Evolutionary conservation across 108 stramenopile species (phyloP), one percentile per base, ranked within the genome.

Genomic region (Skeletonema marinoi): DNA sequence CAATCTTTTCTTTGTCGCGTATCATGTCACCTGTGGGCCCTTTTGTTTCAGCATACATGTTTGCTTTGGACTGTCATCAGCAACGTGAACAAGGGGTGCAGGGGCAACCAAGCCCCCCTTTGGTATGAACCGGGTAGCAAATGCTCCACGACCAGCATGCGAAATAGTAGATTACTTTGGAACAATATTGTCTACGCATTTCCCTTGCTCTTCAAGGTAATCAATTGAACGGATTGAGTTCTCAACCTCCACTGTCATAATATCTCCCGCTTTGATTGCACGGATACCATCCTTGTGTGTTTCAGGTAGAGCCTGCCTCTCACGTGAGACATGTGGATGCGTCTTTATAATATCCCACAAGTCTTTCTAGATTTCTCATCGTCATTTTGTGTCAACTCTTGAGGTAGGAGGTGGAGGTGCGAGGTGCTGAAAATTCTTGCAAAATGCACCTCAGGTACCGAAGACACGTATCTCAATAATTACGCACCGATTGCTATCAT

Each of bases 121-220:
- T 13, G 79, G 68, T 48, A 92, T 87, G 38, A 84, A 83, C 31
- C 90, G 74, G 16, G 77, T 88, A 9, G 91, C 91, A 87, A 94
- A 91, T 14, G 91, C 93, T 5, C 93, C 93, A 30, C 87, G 74
- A 10, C 93, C 46, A 10, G 48, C 48, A 50, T 50, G 48, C 16
- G 17, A 10, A 16, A 50, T 17, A 50, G 17, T 50, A 50, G 48
- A 50, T 50, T 64, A 41, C 1, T 80, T 84, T 16, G 86, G 85
- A 44, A 85, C 76, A 62, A 94, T 87, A 62, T 94, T 89, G 65
- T 94, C 93, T 54, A 87, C 73, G 61, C 93, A 94, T 31, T 87
- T 79, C 16, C 94, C 94, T 32, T 92, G 60, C 59, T 88, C 58
- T 68, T 89, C 74, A 33, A 95, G 65, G 82, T 90, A 92, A 38